phyloP scores from a whole-genome alignment of 2,329 filamentous ascomycete species.

The Mycocentrospora acerina region DNA sequence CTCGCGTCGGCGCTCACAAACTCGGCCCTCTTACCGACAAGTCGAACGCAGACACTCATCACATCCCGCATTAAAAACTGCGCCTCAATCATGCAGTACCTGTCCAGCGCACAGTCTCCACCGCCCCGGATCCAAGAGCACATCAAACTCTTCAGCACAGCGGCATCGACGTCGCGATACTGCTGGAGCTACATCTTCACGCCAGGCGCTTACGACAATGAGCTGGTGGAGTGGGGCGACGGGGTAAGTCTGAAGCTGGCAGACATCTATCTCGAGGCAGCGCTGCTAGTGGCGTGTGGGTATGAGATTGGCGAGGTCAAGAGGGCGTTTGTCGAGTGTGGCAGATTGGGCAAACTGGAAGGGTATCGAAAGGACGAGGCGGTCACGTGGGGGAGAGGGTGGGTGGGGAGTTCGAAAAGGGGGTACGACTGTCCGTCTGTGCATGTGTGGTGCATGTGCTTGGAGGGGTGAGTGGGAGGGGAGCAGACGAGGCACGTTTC shows the following conservation, averaged over 20 bases:
- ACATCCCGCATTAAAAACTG: neutral
- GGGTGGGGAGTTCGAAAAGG: neutral
- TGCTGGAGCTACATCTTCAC: conserved; percentile 2
- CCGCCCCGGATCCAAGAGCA: neutral
- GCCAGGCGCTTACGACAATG: neutral
- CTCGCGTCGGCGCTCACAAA: conserved; percentile 6
- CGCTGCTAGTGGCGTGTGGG: too few relatives aligned
- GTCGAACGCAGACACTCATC: neutral
- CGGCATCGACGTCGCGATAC: conserved; percentile 1
- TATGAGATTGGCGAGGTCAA: neutral
- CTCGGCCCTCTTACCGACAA: neutral
- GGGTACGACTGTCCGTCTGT: neutral
- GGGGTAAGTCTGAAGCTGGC: too few relatives aligned
- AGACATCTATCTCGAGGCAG: too few relatives aligned
- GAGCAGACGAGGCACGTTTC: too few relatives aligned
- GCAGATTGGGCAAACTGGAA: neutral
- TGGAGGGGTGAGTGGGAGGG: too few relatives aligned
- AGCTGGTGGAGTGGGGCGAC: neutral
- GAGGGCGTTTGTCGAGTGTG: neutral
- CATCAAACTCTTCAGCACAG: neutral
- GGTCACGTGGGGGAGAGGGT: neutral
- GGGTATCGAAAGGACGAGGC: neutral
- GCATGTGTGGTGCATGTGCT: too few relatives aligned
- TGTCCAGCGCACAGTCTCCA: neutral
- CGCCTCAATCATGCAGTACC: neutral